A percentile compares a stretch with the other conserved stretches of the same genome.
phyloP scores from a whole-genome alignment of 805 yeast species.

The Metschnikowia picachoensis region DNA sequence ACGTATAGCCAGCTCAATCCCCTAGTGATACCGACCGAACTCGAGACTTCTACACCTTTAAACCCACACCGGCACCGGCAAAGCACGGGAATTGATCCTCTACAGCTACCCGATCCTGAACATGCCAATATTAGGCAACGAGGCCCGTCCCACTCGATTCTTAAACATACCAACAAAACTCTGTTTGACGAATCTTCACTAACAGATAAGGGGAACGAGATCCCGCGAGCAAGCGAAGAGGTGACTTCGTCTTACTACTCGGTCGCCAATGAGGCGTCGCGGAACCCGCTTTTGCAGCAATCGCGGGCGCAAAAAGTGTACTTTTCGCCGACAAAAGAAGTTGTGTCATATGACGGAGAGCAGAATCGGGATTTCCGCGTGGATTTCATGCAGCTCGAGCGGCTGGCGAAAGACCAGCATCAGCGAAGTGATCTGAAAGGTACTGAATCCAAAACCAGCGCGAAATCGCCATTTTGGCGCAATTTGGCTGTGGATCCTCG shows the following conservation, averaged over 20 bases:
- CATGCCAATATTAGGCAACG: not conserved
- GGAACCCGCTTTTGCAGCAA: not conserved
- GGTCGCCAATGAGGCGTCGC: slow-evolving; percentile 4
- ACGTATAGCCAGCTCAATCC: slow-evolving; percentile 5
- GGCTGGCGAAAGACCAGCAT: not conserved
- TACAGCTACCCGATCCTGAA: not conserved
- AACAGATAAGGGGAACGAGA: slow-evolving; percentile 6
- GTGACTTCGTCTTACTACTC: slow-evolving; percentile 9
- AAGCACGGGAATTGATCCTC: not conserved
- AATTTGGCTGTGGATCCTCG: slow-evolving; percentile 35
- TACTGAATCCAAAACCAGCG: not conserved
- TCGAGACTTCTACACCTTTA: slow-evolving; percentile 22
- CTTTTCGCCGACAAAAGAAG: slow-evolving; percentile 14
- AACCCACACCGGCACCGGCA: not conserved
- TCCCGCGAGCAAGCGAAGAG: not conserved
- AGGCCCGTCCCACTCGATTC: slow-evolving; percentile 4
- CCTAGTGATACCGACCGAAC: slow-evolving; percentile 9
- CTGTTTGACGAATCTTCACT: slow-evolving; percentile 4
- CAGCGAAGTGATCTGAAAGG: not conserved
- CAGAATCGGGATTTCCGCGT: slow-evolving; percentile 2
- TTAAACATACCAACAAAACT: not conserved
- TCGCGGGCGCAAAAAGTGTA: slow-evolving; percentile 6
- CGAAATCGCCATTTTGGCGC: slow-evolving; percentile 3
- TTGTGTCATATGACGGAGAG: slow-evolving; percentile 4
- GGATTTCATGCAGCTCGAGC: slow-evolving; percentile 1